Evolutionary conservation across 495 filamentous ascomycete genomes (phyloP), one percentile per base, ranked within the genome.

Genomic region (Neurospora sp.): DNA sequence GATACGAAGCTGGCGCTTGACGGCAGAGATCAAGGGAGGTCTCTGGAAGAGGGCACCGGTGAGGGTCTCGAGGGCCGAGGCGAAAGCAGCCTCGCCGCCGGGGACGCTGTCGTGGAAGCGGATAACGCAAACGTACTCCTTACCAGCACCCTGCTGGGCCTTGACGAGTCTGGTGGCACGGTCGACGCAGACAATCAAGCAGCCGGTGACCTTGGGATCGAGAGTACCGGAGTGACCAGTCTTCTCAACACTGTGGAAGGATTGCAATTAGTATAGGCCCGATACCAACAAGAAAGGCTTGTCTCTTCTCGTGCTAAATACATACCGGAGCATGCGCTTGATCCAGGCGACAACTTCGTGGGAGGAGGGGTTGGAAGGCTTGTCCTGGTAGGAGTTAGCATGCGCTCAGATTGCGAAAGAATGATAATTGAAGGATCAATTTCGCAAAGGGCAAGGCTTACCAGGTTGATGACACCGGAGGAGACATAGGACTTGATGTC

Each of bases 291-390:
- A 16, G 14, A 14, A 61, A 16, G 53, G 7, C 6, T 61, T 3
- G 27, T 22, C 10, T 31, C 37, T 16, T 38, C 9, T 48, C 46
- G 9, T 61, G 59, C 66, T 27, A 41, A 22, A 31, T 35, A 74
- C 78, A 20, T 88, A 96, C 93, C 93, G 91, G 66, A 99, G 85
- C 76, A 98, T 97, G 72, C 94, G 89, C 90, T 99, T 99, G 73
- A 98, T 90, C 96, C 96, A 99, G 71, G 96, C 94, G 77, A 99
- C 96, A 53, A 98, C 96, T 83, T 99, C 96, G 86, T 99, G 96
- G 78, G 92, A 96, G 72, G 93, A 97, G 22, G 96, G 96, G 85
- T 99, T 99, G 18, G 94, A 94, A 41, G 96, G 96, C 83, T 99
- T 99, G 87, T 98, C 96, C 75, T 76, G 71, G 70, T 68, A 66